Evolutionary conservation across 75 land plant species (phyloP), one percentile per base, ranked within the genome.

Genomic region (Larix kaempferi): DNA sequence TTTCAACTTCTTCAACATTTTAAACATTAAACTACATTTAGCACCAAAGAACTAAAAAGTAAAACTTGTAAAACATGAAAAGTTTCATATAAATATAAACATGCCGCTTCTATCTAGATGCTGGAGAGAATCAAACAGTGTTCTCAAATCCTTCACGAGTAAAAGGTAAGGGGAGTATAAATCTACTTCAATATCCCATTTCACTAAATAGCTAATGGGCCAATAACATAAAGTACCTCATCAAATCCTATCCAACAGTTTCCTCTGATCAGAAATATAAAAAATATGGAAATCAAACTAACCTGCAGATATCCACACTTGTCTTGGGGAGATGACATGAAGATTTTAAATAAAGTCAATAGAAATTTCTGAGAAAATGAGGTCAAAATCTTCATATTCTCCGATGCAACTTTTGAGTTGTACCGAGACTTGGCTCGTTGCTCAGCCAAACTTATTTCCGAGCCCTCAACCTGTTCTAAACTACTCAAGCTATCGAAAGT

Each of bases 301-400:
- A 95, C 95, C 98, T 93, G 98, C 77, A 98, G 74, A 75, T 75
- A 85, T 76, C 99, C 98, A 81, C 94, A 90, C 63, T 76, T 85
- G 71, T 90, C 98, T 69, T 84, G 78, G 67, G 91, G 61, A 80
- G 94, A 84, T 58, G 86, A 71, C 55, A 89, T 56, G 69, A 91
- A 91, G 16, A 88, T 75, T 6, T 78, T 84, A 66, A 85, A 88
- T 59, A 98, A 72, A 75, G 83, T 84, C 37, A 88, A 82, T 59
- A 98, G 80, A 67, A 92, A 86, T 7, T 91, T 88, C 61, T 80
- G 83, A 35, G 91, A 82, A 73, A 75, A 95, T 37, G 88, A 79
- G 67, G 78, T 81, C 57, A 98, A 79, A 5, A 84, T 88, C 67
- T 59, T 78, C 83, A 98, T 58, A 64, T 94, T 94, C 39, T 83